Conservation (phyloP, 495 filamentous ascomycete genomes). For the Penicillium soppii region DNA sequence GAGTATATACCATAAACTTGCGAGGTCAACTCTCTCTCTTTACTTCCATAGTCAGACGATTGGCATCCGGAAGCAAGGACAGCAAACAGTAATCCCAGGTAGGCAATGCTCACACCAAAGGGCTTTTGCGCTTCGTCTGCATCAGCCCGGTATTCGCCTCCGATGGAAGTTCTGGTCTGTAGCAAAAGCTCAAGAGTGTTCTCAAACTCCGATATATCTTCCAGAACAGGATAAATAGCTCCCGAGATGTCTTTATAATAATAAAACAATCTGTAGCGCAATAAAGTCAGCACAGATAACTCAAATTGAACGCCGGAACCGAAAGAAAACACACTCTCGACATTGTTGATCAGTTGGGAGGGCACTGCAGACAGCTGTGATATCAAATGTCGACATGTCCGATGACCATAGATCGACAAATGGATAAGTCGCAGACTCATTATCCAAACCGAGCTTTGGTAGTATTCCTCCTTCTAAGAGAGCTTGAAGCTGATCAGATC, state of each 20-base stretch:
- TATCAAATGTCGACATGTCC: slow-evolving; percentile 67
- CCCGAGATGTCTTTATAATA: slow-evolving; percentile 79
- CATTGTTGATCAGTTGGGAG: slow-evolving; percentile 65
- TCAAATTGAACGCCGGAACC: neutral
- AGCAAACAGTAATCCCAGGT: slow-evolving; percentile 72
- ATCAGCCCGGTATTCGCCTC: slow-evolving; percentile 40
- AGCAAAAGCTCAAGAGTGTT: slow-evolving; percentile 66
- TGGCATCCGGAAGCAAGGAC: slow-evolving; percentile 81
- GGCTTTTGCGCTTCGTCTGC: slow-evolving; percentile 35
- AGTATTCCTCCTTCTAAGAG: slow-evolving; percentile 75
- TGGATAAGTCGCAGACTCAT: slow-evolving; percentile 78
- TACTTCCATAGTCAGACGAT: slow-evolving; percentile 65
- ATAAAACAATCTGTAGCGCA: slow-evolving; percentile 59
- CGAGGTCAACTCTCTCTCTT: slow-evolving; percentile 56
- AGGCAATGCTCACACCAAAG: slow-evolving; percentile 63
- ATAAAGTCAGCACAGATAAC: neutral
- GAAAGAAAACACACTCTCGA: slow-evolving; percentile 54
- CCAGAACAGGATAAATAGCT: slow-evolving; percentile 79
- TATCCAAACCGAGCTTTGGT: slow-evolving; percentile 78
- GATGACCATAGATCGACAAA: slow-evolving; percentile 65
- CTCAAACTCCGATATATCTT: slow-evolving; percentile 70
- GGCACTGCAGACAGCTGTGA: slow-evolving; percentile 68
- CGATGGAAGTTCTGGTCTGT: slow-evolving; percentile 56
- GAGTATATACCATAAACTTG: slow-evolving; percentile 53
- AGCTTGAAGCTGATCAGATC: slow-evolving; percentile 63